Base-by-base conservation (phyloP, 164 flowering plant species). In the Platanus orientalis region DNA sequence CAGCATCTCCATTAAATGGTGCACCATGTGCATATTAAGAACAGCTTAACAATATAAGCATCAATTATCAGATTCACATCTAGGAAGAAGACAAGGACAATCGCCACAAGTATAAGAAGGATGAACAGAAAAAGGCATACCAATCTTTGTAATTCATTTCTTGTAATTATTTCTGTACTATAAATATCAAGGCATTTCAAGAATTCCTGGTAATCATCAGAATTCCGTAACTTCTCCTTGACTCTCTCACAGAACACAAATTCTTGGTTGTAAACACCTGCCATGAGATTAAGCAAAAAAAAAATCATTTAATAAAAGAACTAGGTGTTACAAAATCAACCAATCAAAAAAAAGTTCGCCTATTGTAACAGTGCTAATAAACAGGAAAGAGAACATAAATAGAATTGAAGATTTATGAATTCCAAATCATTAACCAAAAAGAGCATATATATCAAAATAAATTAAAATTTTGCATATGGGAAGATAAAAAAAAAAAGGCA, bases 131-230 rank as follows among this genome's bases (percentile, higher is more conserved):
- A 42, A 11, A 71, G 26, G 52, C 82, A 54, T 83, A 94, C 99
- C 97, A 91, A 73, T 58, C 72, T 65, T 53, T 84, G 83, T 75
- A 94, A 77, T 68, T 94, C 84, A 12, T 81, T 16, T 69, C 88
- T 73, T 28, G 85, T 75, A 61, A 91, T 88, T 47, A 86, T 78
- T 71, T 89, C 91, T 57, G 72, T 79, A 75, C 80, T 79, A 63
- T 79, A 89, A 19, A 89, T 79, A 69, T 80, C 76, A 66, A 89
- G 85, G 71, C 88, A 83, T 70, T 81, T 82, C 78, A 89, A 76
- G 65, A 85, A 89, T 58, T 83, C 85, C 70, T 80, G 89, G 70
- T 82, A 85, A 23, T 75, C 72, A 23, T 77, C 89, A 52, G 80
- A 54, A 71, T 68, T 76, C 34, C 63, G 75, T 50, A 89, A 74